Conservation (phyloP, 768 basidiomycete species). For the Tremella yokohamensis region DNA sequence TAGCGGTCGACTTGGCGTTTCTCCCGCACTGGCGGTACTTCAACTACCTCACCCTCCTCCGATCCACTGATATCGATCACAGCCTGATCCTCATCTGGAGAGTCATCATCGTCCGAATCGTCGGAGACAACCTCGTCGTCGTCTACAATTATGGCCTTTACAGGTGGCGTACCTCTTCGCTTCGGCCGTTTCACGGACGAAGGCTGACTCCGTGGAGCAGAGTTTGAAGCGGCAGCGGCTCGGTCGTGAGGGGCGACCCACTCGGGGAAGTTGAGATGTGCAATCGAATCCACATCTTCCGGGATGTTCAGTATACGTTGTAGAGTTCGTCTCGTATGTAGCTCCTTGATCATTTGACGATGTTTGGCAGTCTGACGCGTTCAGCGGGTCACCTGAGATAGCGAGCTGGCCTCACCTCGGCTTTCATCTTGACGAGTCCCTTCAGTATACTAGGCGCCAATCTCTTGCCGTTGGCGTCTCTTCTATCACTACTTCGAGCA, state of each 20-base stretch:
- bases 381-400: background rate
- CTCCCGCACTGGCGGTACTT: slow-evolving; percentile 8
- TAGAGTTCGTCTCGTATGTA: slow-evolving; percentile 33
- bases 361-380: slow-evolving; percentile 35
- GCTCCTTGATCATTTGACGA: slow-evolving; percentile 24
- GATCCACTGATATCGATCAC: slow-evolving; percentile 13
- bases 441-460: slow-evolving; percentile 66
- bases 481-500: slow-evolving; percentile 52
- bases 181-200: background rate
- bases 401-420: slow-evolving; percentile 60
- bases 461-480: slow-evolving; percentile 52
- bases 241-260: slow-evolving; percentile 21
- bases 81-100: background rate
- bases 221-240: background rate
- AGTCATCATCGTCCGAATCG: slow-evolving; percentile 6
- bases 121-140: slow-evolving; percentile 20
- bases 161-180: slow-evolving; percentile 8
- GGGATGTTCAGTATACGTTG: slow-evolving; percentile 38
- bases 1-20: slow-evolving; percentile 1
- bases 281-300: slow-evolving; percentile 14
- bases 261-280: slow-evolving; percentile 12
- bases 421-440: slow-evolving; percentile 74
- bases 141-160: slow-evolving; percentile 30
- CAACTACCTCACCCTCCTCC: slow-evolving; percentile 16
- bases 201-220: background rate